Conservation (phyloP, 2,329 filamentous ascomycete genomes). For the Tolypocladium pustulatum region DNA sequence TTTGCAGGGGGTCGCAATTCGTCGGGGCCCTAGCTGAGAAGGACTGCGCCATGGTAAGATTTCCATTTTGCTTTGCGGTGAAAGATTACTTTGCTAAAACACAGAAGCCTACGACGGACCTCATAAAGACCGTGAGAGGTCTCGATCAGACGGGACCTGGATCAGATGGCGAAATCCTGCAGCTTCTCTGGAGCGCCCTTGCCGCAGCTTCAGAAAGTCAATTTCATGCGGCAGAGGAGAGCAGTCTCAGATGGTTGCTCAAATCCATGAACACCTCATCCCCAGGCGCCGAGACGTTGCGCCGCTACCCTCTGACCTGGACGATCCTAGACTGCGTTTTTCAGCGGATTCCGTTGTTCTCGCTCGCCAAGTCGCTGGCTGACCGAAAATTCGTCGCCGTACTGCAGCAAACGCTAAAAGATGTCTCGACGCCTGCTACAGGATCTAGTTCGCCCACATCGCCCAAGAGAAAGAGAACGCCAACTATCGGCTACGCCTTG, state of each 20-base stretch:
- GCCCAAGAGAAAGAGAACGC: constrained; percentile 37
- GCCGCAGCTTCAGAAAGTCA: constrained; percentile 27
- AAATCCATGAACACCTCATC: constrained; percentile 45
- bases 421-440: constrained; percentile 31
- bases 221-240: constrained; percentile 45
- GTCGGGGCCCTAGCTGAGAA: background rate
- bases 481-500: constrained; percentile 25
- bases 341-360: constrained; percentile 55
- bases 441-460: constrained; percentile 13
- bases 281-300: constrained; percentile 37
- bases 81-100: constrained; percentile 11
- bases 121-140: constrained; percentile 42
- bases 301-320: constrained; percentile 50
- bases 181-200: constrained; percentile 38
- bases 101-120: constrained; percentile 21
- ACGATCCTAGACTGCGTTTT: constrained; percentile 50
- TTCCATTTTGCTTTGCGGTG: background rate
- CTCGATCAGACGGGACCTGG: constrained; percentile 41
- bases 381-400: constrained; percentile 58
- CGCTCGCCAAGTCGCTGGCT: constrained; percentile 59
- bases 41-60: background rate
- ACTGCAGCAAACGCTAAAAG: constrained; percentile 54
- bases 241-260: constrained; percentile 51
- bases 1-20: background rate
- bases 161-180: constrained; percentile 34